A percentile compares a stretch with the other conserved stretches of the same genome.
Evolutionary conservation across 176 grass and related monocot genomes (phyloP).

Genomic region (Carex cristatella): DNA sequence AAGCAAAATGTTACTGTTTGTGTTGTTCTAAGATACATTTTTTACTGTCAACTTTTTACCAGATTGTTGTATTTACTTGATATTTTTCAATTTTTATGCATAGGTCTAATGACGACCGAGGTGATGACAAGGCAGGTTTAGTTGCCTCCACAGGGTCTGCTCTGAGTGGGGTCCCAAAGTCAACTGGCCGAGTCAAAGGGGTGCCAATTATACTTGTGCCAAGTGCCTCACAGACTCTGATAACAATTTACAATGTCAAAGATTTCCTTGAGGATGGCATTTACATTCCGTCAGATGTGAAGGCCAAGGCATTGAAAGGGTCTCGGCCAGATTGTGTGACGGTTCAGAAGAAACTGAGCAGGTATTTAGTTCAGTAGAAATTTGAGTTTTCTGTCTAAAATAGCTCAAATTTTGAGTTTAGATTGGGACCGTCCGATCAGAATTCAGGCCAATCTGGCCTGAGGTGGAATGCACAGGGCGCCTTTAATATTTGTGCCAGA

Average conservation of each 20-base stretch:
- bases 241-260: conserved; percentile 90
- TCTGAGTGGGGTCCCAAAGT: conserved; percentile 44
- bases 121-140: conserved; percentile 20
- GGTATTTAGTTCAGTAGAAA: neutral
- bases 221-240: conserved; percentile 85
- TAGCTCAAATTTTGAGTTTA: no score
- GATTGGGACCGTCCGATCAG: no score
- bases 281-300: conserved; percentile 80
- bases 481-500: no score
- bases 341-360: conserved; percentile 86
- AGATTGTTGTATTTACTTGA: neutral
- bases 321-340: conserved; percentile 73
- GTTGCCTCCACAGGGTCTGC: conserved; percentile 18
- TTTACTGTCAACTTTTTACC: neutral
- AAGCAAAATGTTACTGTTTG: no score
- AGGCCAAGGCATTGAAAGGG: conserved; percentile 68
- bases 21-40: neutral
- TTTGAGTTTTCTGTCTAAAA: neutral
- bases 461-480: no score
- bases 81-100: neutral
- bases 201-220: conserved; percentile 95
- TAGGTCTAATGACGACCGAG: conserved; percentile 6
- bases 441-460: no score
- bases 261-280: conserved; percentile 88
- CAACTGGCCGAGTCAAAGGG: conserved; percentile 39